Conservation (phyloP, 164 flowering plant genomes). For the Amborella trichopoda region DNA sequence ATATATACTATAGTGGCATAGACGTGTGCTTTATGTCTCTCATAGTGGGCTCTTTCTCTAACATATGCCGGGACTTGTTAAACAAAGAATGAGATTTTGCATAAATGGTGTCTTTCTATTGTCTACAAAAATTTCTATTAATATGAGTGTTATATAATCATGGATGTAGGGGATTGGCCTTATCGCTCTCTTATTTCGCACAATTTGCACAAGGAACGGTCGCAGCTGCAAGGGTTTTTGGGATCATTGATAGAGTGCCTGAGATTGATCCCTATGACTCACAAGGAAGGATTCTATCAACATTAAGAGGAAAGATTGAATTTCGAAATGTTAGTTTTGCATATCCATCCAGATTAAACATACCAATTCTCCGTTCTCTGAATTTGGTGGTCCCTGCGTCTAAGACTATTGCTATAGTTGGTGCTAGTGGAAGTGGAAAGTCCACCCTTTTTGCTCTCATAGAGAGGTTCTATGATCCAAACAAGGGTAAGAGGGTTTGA, state of each 20-base stretch:
- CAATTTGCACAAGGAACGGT: slow-evolving; percentile 77
- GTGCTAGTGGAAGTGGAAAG: slow-evolving; percentile 75
- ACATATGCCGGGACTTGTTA: no score
- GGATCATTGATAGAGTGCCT: slow-evolving; percentile 69
- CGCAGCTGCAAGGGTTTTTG: slow-evolving; percentile 63
- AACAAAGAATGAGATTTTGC: no score
- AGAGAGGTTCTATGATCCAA: slow-evolving; percentile 72
- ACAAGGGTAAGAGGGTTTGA: slow-evolving; percentile 39
- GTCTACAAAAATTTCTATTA: no score
- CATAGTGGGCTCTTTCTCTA: no score
- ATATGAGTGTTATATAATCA: no score
- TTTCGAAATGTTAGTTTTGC: slow-evolving; percentile 47
- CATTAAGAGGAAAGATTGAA: slow-evolving; percentile 50
- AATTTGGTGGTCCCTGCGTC: slow-evolving; percentile 35
- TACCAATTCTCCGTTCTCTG: slow-evolving; percentile 35
- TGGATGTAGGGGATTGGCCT: slow-evolving; percentile 51
- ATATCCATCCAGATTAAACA: slow-evolving; percentile 59
- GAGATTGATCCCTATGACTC: slow-evolving; percentile 57
- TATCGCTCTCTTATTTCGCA: slow-evolving; percentile 63
- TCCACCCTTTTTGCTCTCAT: slow-evolving; percentile 70
- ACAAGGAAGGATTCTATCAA: slow-evolving; percentile 28
- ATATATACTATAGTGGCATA: no score
- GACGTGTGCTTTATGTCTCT: no score
- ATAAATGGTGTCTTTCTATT: no score
- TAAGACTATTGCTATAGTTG: slow-evolving; percentile 60